Evolutionary conservation across 1,284 basidiomycete species (phyloP).

Genomic region (Austropuccinia psidii): DNA sequence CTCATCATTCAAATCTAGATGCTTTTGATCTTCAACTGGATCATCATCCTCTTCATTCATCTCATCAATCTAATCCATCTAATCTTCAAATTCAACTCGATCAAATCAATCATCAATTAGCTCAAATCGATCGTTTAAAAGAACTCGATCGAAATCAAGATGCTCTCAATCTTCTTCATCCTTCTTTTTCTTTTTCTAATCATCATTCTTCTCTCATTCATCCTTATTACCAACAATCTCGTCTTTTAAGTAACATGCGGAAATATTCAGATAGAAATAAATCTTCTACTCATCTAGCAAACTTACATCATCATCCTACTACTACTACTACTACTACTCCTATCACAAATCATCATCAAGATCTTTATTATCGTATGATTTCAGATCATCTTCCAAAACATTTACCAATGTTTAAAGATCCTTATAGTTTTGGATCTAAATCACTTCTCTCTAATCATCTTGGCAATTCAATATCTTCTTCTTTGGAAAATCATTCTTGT

Average conservation of each 20-base stretch:
- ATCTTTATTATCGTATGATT: conserved; percentile 7
- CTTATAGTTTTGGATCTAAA: background rate
- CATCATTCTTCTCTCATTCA: background rate
- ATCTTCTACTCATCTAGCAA: background rate
- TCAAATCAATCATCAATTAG: conserved; percentile 1
- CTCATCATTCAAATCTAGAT: conserved; percentile 4
- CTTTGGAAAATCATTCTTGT: background rate
- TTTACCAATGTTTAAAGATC: conserved; percentile 18
- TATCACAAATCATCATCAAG: background rate
- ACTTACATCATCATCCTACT: no score
- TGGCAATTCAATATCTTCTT: background rate
- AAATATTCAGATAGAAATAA: conserved; percentile 10
- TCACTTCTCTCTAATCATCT: background rate
- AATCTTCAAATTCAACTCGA: background rate
- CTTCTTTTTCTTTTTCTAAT: background rate
- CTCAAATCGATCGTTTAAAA: background rate
- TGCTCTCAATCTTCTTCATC: conserved; percentile 19
- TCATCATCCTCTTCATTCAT: background rate
- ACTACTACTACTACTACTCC: no score
- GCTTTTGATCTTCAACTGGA: background rate
- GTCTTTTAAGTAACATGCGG: background rate
- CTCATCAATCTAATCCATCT: background rate
- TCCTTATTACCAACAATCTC: conserved; percentile 14
- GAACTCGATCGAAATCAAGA: conserved; percentile 14
- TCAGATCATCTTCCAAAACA: conserved; percentile 8